Evolutionary conservation across 345 rosid genomes (phyloP).

Genomic region (Tarenaya hassleriana): DNA sequence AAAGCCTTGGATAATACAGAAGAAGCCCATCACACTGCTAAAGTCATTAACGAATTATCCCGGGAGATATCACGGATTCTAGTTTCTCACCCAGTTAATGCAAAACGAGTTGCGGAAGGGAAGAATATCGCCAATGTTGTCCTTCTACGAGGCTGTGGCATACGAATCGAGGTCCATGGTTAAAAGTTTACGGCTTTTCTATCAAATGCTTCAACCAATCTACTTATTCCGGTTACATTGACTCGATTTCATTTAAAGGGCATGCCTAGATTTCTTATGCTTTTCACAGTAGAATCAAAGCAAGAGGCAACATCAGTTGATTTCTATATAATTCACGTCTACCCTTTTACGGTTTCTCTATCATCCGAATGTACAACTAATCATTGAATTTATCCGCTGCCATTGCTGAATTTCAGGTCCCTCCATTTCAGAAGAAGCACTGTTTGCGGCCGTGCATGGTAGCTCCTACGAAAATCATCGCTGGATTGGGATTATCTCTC

Average conservation of each 20-base stretch:
- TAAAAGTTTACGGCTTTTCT: background rate
- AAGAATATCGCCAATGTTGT: slow-evolving; percentile 82
- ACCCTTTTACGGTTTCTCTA: too few relatives aligned
- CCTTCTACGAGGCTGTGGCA: slow-evolving; percentile 91
- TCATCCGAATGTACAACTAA: background rate
- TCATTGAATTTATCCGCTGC: background rate
- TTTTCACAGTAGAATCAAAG: background rate
- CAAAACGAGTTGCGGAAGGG: slow-evolving; percentile 62
- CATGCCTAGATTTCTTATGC: background rate
- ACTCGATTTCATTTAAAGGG: background rate
- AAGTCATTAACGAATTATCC: slow-evolving; percentile 79
- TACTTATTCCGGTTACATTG: background rate
- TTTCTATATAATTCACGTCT: too few relatives aligned
- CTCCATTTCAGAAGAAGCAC: slow-evolving; percentile 64
- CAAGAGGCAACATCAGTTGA: too few relatives aligned
- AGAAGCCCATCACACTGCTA: slow-evolving; percentile 81
- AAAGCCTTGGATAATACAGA: slow-evolving; percentile 74
- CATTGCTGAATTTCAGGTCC: slow-evolving; percentile 45
- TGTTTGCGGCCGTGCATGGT: slow-evolving; percentile 96
- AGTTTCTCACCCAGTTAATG: slow-evolving; percentile 65
- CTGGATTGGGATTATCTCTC: slow-evolving; percentile 88
- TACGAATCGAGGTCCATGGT: slow-evolving; percentile 75
- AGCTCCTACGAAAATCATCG: slow-evolving; percentile 95
- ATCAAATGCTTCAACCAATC: background rate
- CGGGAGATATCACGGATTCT: slow-evolving; percentile 69